Evolutionary conservation across 2,329 filamentous ascomycete genomes (phyloP).

Genomic region (Volutella citrinella): DNA sequence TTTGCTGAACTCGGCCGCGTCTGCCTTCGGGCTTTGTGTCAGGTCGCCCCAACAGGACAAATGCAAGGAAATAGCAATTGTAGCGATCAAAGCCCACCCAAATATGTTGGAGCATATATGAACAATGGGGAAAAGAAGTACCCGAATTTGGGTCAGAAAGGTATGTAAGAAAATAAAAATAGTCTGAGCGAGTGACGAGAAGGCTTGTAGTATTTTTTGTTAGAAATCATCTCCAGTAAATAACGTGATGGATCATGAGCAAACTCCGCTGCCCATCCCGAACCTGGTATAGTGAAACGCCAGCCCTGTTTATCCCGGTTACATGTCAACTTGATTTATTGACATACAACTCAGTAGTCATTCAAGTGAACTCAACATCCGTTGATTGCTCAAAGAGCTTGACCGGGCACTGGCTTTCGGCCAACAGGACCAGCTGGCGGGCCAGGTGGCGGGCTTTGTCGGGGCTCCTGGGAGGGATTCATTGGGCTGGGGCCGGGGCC

Average conservation of each 20-base stretch:
- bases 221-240: slow-evolving; percentile 19
- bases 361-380: slow-evolving; percentile 8
- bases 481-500: slow-evolving; percentile 46
- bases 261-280: slow-evolving; percentile 19
- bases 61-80: slow-evolving; percentile 15
- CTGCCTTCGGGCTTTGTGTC: slow-evolving; percentile 8
- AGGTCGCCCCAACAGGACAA: slow-evolving; percentile 13
- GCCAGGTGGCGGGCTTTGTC: slow-evolving; percentile 34
- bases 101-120: slow-evolving; percentile 23
- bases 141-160: too few species aligned
- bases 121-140: slow-evolving; percentile 18
- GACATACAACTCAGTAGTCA: slow-evolving; percentile 12
- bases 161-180: slow-evolving; percentile 14
- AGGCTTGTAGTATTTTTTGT: slow-evolving; percentile 13
- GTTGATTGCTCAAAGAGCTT: slow-evolving; percentile 40
- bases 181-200: slow-evolving; percentile 23
- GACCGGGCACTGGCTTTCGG: slow-evolving; percentile 56
- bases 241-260: slow-evolving; percentile 21
- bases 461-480: slow-evolving; percentile 37
- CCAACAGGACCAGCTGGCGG: slow-evolving; percentile 44
- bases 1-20: slow-evolving; percentile 7
- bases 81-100: slow-evolving; percentile 14
- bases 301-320: slow-evolving; percentile 24
- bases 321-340: slow-evolving; percentile 17
- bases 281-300: slow-evolving; percentile 29